A percentile compares a stretch with the other conserved stretches of the same genome.
Conservation (phyloP, 192 early-diverging fungal species). For the Chytriomyces sp. region DNA sequence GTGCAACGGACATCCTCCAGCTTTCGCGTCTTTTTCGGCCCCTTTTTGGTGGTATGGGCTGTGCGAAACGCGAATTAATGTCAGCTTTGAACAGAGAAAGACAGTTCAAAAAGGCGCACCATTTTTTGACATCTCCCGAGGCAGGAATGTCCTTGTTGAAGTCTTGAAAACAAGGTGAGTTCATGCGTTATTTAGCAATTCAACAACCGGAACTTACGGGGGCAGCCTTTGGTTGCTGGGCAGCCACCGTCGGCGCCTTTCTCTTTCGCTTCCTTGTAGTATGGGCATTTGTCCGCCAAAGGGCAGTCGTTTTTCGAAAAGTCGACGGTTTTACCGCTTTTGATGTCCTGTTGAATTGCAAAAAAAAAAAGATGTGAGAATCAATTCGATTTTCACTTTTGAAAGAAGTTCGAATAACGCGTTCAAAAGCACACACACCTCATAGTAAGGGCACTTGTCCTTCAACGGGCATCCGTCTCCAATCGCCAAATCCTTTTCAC, state of each 20-base stretch:
- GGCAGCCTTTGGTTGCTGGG: conserved; percentile 14
- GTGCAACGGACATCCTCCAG: background rate
- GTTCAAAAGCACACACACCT: conserved; percentile 18
- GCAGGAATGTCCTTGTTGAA: background rate
- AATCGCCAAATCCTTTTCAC: conserved; percentile 32
- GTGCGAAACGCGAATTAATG: no score
- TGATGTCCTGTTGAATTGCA: conserved; percentile 34
- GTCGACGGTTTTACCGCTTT: conserved; percentile 42
- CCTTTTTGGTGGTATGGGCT: background rate
- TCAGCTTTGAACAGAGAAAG: no score
- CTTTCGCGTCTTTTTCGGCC: background rate
- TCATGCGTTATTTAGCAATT: no score
- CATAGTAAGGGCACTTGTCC: conserved; percentile 45
- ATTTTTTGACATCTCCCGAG: background rate
- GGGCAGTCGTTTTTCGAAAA: conserved; percentile 39
- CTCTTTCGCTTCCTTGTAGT: conserved; percentile 45
- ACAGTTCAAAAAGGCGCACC: background rate
- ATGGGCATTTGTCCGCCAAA: conserved; percentile 47
- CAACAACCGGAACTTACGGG: background rate
- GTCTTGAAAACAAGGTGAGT: background rate
- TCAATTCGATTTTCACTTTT: no score
- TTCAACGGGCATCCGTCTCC: conserved; percentile 40
- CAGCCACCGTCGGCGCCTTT: background rate
- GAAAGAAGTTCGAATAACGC: no score
- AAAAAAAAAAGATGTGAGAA: background rate